Percentiles rank a stretch among this genome's conserved stretches.
Conservation (phyloP, 305 asterid genomes). For the Fraxinus sp. region DNA sequence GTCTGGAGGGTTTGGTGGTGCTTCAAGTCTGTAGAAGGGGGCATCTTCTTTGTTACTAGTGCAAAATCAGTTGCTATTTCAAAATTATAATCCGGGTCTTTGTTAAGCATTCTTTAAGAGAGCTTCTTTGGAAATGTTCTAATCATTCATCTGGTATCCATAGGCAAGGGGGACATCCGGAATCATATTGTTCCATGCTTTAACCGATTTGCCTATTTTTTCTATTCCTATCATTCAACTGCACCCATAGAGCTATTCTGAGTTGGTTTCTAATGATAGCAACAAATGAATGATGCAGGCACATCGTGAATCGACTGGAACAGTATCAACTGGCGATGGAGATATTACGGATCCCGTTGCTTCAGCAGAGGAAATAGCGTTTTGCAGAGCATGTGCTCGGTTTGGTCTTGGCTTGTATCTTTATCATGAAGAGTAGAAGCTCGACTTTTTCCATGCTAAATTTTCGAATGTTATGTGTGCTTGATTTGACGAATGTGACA, state of each 20-base stretch:
- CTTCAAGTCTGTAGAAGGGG: neutral
- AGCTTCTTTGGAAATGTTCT: neutral
- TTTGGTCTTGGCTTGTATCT: constrained; percentile 94
- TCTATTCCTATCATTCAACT: neutral
- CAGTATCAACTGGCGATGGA: constrained; percentile 47
- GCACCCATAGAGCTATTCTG: neutral
- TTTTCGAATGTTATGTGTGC: neutral
- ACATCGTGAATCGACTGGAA: constrained; percentile 88
- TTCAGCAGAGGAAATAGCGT: constrained; percentile 91
- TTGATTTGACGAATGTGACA: neutral
- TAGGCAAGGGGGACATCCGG: neutral
- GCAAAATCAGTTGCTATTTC: neutral
- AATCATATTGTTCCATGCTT: neutral
- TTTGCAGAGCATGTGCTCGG: constrained; percentile 91
- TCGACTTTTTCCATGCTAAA: constrained; percentile 6
- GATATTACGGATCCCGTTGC: constrained; percentile 60
- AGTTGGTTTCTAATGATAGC: neutral
- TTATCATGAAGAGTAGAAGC: constrained; percentile 60
- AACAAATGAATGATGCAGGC: constrained; percentile 49
- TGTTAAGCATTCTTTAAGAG: neutral
- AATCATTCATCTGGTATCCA: neutral
- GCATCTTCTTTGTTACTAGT: neutral
- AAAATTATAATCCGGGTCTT: neutral
- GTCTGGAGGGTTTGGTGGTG: neutral
- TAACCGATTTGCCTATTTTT: neutral